A percentile compares a stretch with the other conserved stretches of the same genome.
These are phyloP conservation scores for Phaseolus lunatus DNA, from an alignment of 306 rosid species.

Conservation along the genomic window DNA sequence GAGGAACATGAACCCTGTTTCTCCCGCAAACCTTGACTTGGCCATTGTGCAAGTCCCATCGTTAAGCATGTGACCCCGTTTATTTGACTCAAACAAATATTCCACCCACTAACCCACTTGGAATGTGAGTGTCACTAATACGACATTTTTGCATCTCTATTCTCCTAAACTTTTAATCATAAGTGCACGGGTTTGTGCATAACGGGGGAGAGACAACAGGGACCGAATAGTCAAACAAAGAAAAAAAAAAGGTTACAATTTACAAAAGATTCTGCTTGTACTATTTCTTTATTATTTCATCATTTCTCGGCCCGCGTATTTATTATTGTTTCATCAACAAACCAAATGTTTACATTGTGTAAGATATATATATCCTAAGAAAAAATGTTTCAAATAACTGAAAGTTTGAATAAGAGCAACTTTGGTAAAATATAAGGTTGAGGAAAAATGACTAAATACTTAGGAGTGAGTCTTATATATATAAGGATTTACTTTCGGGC, in stretches of 20 bases:
- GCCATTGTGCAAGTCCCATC: constrained; percentile 32
- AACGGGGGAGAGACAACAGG: constrained; percentile 18
- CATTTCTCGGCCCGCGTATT: not conserved
- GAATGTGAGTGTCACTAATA: no score
- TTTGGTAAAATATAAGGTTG: not conserved
- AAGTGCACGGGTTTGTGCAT: not conserved
- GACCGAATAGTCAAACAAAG: not conserved
- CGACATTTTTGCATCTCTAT: not conserved
- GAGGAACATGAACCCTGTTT: constrained; percentile 60
- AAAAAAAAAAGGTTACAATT: not conserved
- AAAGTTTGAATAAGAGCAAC: not conserved
- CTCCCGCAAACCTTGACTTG: constrained; percentile 48
- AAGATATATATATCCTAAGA: no score
- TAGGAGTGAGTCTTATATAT: not conserved
- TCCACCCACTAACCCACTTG: constrained; percentile 10
- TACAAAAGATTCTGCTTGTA: not conserved
- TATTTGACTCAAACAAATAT: constrained; percentile 43
- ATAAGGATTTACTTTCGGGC: not conserved
- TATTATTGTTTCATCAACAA: no score
- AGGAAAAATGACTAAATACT: not conserved
- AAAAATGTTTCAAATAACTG: no score
- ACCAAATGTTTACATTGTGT: no score
- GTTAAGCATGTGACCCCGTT: constrained; percentile 21
- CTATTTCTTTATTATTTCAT: not conserved
- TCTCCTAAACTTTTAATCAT: constrained; percentile 17